A percentile compares a stretch with the other conserved stretches of the same genome.
Conservation (phyloP, 768 basidiomycete genomes). For the Serendipita indica region DNA sequence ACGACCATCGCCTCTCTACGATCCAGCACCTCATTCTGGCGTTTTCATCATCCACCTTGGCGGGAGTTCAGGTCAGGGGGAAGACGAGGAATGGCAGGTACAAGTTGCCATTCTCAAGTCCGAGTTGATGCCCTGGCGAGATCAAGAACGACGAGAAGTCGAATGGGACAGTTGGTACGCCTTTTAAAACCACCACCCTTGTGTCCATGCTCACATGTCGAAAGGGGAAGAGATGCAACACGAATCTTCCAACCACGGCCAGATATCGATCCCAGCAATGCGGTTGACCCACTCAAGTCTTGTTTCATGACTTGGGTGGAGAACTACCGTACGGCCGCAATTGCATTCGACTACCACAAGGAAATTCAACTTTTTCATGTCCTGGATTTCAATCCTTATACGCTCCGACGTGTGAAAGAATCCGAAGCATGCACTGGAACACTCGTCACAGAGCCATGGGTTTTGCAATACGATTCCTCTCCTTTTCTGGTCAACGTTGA, state of each 20-base stretch:
- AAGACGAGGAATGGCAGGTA: neutral
- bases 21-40: neutral
- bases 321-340: neutral
- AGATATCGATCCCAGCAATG: neutral
- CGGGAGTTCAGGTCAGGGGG: neutral
- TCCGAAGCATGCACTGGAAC: neutral
- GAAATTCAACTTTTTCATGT: neutral
- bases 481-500: slow-evolving; percentile 4
- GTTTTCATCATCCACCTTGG: slow-evolving; percentile 3
- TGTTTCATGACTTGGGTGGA: slow-evolving; percentile 9
- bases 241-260: slow-evolving; percentile 6
- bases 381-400: neutral
- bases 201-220: too few species aligned
- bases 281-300: neutral
- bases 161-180: slow-evolving; percentile 7
- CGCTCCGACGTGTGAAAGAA: neutral
- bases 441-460: neutral
- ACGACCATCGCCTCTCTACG: neutral
- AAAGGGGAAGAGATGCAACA: neutral
- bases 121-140: neutral
- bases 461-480: neutral
- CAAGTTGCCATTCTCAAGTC: slow-evolving; percentile 2
- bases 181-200: too few species aligned
- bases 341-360: neutral
- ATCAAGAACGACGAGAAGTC: neutral